Percentiles rank a stretch among this genome's conserved stretches.
These are phyloP conservation scores for Colletotrichum neosansevieriae DNA, from an alignment of 2,329 filamentous ascomycete species.

Conservation along the genomic window DNA sequence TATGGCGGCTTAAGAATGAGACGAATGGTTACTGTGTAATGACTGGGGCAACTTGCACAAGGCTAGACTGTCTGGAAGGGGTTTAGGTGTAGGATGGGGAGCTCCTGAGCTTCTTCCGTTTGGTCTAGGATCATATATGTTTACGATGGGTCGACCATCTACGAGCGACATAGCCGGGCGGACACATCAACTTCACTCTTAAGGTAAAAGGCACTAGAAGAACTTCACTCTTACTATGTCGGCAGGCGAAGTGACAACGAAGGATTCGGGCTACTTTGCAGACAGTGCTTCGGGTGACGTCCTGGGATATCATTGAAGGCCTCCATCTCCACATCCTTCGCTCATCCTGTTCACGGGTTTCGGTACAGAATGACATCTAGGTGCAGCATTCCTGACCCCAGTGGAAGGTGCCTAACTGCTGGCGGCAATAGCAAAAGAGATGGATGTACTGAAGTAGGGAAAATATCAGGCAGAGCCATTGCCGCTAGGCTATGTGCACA, in stretches of 20 bases:
- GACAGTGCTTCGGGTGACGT: too few relatives aligned
- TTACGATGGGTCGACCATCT: too few relatives aligned
- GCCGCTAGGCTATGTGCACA: too few relatives aligned
- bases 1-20: constrained; percentile 6
- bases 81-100: constrained; percentile 12
- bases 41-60: constrained; percentile 3
- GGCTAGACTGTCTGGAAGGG: constrained; percentile 12
- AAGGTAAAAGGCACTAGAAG: too few relatives aligned
- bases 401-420: constrained; percentile 10
- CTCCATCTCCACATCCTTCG: too few relatives aligned
- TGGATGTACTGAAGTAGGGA: too few relatives aligned
- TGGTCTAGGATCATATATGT: too few relatives aligned
- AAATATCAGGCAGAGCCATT: too few relatives aligned
- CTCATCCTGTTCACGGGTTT: not conserved
- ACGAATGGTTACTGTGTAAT: not conserved
- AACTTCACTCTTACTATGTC: too few relatives aligned
- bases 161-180: not conserved
- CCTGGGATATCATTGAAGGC: too few relatives aligned
- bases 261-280: too few relatives aligned
- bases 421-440: not conserved
- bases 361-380: not conserved
- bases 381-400: not conserved
- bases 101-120: constrained; percentile 1
- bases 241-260: too few relatives aligned
- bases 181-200: not conserved